phyloP scores from a whole-genome alignment of 495 filamentous ascomycete species.

The Hamigera avellanea region DNA sequence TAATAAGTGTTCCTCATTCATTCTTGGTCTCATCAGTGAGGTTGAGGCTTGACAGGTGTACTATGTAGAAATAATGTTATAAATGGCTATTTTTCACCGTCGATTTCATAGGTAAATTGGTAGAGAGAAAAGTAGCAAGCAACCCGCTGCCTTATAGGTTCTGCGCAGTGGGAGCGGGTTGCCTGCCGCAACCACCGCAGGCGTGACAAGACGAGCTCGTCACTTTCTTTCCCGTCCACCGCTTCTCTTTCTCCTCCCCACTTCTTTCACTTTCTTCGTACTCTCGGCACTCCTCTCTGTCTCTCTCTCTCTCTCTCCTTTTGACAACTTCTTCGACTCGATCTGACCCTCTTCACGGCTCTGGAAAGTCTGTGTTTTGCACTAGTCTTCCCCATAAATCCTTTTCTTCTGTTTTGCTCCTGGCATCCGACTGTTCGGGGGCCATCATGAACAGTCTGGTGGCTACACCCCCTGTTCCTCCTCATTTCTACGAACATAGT shows the following conservation, averaged over 20 bases:
- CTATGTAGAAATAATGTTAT: no score
- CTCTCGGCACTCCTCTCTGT: not conserved
- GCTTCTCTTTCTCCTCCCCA: conserved; percentile 28
- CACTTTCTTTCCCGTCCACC: conserved; percentile 18
- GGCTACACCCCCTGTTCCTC: conserved; percentile 56
- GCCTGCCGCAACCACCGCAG: conserved; percentile 29
- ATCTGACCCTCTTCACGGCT: no score
- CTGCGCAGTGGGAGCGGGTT: conserved; percentile 25
- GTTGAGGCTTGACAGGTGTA: no score
- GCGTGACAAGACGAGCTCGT: conserved; percentile 1
- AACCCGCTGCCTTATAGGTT: conserved; percentile 2
- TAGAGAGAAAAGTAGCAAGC: not conserved
- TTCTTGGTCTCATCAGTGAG: no score
- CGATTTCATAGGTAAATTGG: not conserved
- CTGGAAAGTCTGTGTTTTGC: no score
- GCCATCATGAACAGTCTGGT: conserved; percentile 51
- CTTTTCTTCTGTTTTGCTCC: conserved; percentile 6
- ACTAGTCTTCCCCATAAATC: not conserved
- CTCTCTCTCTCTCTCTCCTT: not conserved
- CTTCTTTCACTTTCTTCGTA: conserved; percentile 7
- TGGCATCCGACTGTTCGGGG: conserved; percentile 25
- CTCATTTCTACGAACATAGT: conserved; percentile 61
- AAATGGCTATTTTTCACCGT: no score
- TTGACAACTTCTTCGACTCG: conserved; percentile 1
- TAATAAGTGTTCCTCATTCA: no score